Evolutionary conservation across 192 early-diverging fungal species (phyloP), one percentile per base, ranked within the genome.

Genomic region (Blastocladiella britannica): DNA sequence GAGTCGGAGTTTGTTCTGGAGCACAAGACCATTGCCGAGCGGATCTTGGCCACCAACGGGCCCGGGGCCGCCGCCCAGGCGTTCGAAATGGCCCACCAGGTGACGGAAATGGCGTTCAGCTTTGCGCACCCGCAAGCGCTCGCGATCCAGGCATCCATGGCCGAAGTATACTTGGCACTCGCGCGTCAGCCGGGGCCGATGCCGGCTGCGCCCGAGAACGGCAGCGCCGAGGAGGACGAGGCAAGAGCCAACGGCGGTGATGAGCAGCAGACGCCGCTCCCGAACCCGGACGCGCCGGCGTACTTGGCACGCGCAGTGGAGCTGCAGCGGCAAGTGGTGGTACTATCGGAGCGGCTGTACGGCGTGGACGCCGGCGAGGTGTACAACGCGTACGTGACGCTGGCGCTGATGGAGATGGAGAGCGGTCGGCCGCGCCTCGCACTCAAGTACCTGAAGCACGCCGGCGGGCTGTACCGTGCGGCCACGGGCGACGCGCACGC

Each of bases 51-150:
- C 4, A 51, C 58, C 28, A 67, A 67, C 25, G 62, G 69, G 54
- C 37, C 68, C 54, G 63, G 61, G 61, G 65, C 69, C 60, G 57
- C 65, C 1, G 67, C 67, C 23, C 51, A 56, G 55, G 58, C 94
- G 29, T 65, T 90, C 58, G 58, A 77, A 26, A 88, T 96, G 66
- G 84, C 91, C 12, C 65, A 87, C 55, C 67, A 84, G 4, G 69
- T 96, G 23, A 89, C 88, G 65, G 94, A 98, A 71, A 91, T 94
- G 67, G 84, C 83, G 15, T 92, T 84, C 67, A 91, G 91, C 15
- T 87, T 88, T 58, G 63, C 96, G 57, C 91, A 97, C 60, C 75
- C 83, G 0, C 90, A 93, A 58, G 89, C 88, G 23, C 83, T 79
- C n/a, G 82, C 85, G 28, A 81, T 83, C 59, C 91, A 91, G 67